Evolutionary conservation across 2,329 filamentous ascomycete genomes (phyloP).

Genomic region (Zasmidium citrigriseum): DNA sequence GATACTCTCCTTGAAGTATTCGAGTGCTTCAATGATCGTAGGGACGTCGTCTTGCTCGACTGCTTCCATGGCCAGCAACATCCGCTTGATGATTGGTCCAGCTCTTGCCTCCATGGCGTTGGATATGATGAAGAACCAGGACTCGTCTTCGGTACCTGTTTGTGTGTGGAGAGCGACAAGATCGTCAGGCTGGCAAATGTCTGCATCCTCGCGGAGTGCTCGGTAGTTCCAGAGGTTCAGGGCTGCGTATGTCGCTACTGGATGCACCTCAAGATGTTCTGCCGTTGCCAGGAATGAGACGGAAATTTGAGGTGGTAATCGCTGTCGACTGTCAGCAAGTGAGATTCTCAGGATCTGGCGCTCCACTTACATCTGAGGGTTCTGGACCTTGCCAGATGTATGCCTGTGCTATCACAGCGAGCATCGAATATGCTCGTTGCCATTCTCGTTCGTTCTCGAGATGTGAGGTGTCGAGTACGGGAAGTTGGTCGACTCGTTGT

Average conservation of each 20-base stretch:
- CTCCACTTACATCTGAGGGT: constrained; percentile 55
- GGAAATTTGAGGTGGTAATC: constrained; percentile 76
- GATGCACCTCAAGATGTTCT: constrained; percentile 72
- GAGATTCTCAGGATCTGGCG: not conserved
- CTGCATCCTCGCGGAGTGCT: constrained; percentile 75
- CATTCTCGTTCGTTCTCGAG: constrained; percentile 85
- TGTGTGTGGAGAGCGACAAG: constrained; percentile 83
- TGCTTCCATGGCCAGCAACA: constrained; percentile 51
- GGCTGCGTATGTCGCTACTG: constrained; percentile 90
- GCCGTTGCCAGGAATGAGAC: constrained; percentile 78
- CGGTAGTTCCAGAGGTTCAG: constrained; percentile 96
- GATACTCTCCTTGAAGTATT: constrained; percentile 44
- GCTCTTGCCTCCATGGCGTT: constrained; percentile 56
- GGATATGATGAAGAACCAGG: constrained; percentile 68
- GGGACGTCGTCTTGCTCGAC: constrained; percentile 40
- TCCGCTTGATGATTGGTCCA: constrained; percentile 45
- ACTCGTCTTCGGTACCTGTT: constrained; percentile 90
- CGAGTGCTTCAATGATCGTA: constrained; percentile 42
- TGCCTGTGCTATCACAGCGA: constrained; percentile 77
- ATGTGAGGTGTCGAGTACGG: constrained; percentile 76
- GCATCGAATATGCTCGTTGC: constrained; percentile 78
- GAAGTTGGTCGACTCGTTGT: constrained; percentile 73
- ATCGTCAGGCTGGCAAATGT: constrained; percentile 78
- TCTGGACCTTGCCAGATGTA: constrained; percentile 85
- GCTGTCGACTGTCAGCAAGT: constrained; percentile 38